Conservation (phyloP, 139 green algal species). For the Marvania coccoides region DNA sequence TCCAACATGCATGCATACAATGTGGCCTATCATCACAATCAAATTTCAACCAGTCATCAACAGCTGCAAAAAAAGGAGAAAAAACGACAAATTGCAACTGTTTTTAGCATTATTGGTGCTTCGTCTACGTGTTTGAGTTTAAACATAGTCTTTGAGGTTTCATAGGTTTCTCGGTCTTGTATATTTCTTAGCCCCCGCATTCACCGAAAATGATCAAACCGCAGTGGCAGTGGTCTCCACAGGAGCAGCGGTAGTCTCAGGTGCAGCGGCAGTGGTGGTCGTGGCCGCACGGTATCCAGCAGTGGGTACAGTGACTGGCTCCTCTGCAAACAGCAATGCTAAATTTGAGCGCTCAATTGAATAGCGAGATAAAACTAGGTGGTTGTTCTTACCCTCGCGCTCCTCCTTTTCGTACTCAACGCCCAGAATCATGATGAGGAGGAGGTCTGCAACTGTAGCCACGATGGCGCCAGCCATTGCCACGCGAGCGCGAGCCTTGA, state of each 20-base stretch:
- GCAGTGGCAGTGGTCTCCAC: background rate
- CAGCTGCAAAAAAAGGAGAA: background rate
- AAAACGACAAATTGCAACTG: background rate
- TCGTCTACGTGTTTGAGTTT: too few relatives aligned
- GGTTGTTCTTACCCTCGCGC: background rate
- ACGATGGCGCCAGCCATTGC: conserved; percentile 4
- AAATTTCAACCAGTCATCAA: background rate
- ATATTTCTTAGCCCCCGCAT: background rate
- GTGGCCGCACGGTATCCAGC: background rate
- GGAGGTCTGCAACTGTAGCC: background rate
- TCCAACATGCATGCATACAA: too few relatives aligned
- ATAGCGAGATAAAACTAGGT: too few relatives aligned
- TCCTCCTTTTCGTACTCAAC: background rate
- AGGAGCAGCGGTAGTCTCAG: background rate
- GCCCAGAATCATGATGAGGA: conserved; percentile 12
- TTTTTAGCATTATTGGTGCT: background rate
- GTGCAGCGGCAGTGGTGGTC: background rate
- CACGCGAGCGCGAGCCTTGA: background rate
- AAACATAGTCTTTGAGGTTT: background rate
- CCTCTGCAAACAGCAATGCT: too few relatives aligned
- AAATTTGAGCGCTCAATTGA: too few relatives aligned
- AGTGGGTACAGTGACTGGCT: too few relatives aligned
- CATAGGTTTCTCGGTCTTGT: background rate
- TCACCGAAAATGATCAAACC: background rate
- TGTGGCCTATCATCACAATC: too few relatives aligned